Evolutionary conservation across 345 rosid species (phyloP), one percentile per base, ranked within the genome.

Genomic region (Jatropha curcas): DNA sequence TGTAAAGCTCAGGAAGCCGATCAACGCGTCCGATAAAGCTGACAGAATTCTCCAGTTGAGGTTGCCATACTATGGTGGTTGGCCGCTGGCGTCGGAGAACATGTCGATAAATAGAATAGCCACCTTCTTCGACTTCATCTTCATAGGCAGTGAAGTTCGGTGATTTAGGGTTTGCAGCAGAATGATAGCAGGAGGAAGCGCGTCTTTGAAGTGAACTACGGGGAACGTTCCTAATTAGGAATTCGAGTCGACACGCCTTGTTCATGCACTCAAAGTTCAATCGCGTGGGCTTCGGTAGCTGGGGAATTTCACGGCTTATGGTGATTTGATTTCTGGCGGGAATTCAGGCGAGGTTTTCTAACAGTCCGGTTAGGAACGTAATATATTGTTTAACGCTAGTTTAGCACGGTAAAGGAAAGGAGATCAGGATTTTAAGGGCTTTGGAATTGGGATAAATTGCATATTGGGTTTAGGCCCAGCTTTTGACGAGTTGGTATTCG

Each of bases 11-110:
- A 50, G 79, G 74, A 4, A 90, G 84, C 59, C 25, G 56, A 45
- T 41, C 85, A 35, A 90, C 85, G 34, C 83, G 71, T 31, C 98
- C 95, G 58, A 89, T 84, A 12, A 92, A 82, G 73, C 82, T 84
- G 14, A 77, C 84, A 24, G 84, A 80, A 84, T 92, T 94, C 2
- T 41, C 67, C 63, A 80, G 76, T 61, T 48, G 51, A 31, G 67
- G 70, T 7, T 75, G 67, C 76, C 85, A 71, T 63, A 5, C 9
- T 17, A 84, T 70, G 11, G 85, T 76, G 27, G 84, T 62, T 5
- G 98, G 97, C 60, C 86, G 86, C 81, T 88, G 89, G 76, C 70
- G 81, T 60, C 79, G 71, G 77, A 92, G 91, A 22, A 77, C 84
- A 24, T 76, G 87, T 22, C 67, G 81, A 61, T 87, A 87, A 65